phyloP scores from a whole-genome alignment of 441 rosid species.

The Gossypium laxum region DNA sequence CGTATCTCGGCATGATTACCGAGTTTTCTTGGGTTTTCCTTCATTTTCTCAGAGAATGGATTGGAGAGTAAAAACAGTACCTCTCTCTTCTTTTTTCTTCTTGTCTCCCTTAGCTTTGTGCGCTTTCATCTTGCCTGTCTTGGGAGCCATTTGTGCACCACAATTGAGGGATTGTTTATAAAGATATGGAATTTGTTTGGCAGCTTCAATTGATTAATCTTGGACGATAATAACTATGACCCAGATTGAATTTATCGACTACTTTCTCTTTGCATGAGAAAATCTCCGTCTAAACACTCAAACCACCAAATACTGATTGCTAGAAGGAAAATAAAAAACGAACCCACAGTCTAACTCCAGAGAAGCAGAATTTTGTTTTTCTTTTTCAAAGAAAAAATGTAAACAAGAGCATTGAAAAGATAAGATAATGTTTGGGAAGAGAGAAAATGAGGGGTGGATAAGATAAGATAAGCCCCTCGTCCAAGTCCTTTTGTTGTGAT shows the following conservation, averaged over 20 bases:
- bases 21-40: not conserved
- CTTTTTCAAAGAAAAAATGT: not conserved
- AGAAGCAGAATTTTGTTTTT: not conserved
- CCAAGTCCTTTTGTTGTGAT: not conserved
- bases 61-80: slow-evolving; percentile 16
- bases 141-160: slow-evolving; percentile 56
- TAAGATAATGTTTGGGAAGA: not conserved
- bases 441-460: not conserved
- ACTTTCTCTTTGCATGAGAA: slow-evolving; percentile 8
- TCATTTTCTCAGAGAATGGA: slow-evolving; percentile 11
- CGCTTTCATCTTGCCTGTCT: slow-evolving; percentile 50
- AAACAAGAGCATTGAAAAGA: not conserved
- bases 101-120: slow-evolving; percentile 62
- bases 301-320: not conserved
- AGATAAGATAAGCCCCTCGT: not conserved
- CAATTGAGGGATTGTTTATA: slow-evolving; percentile 11
- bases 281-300: slow-evolving; percentile 9
- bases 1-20: not conserved
- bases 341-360: not conserved
- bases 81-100: slow-evolving; percentile 78
- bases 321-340: not conserved
- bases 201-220: slow-evolving; percentile 10
- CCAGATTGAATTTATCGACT: slow-evolving; percentile 20
- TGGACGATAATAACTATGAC: slow-evolving; percentile 23
- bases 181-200: not conserved